Conservation (phyloP, 2,329 filamentous ascomycete genomes). For the Didymella pomorum region DNA sequence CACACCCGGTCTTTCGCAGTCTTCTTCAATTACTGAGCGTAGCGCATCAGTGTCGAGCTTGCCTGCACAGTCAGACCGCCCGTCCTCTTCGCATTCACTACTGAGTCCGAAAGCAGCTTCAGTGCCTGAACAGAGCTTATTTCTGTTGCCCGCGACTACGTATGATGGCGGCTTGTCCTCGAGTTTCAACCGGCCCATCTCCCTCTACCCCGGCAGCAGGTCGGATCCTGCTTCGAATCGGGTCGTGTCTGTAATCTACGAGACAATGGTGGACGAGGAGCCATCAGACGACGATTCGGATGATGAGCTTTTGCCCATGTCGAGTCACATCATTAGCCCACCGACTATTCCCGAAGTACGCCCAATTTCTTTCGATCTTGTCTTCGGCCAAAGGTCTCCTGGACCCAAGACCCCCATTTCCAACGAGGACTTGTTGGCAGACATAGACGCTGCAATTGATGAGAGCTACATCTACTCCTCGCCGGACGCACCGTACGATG, state of each 20-base stretch:
- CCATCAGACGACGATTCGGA: conserved; percentile 5
- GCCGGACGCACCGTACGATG: conserved; percentile 3
- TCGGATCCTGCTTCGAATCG: conserved; percentile 7
- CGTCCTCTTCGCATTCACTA: conserved; percentile 7
- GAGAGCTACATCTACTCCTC: conserved; percentile 33
- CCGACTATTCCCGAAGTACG: conserved; percentile 16
- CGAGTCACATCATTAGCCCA: neutral
- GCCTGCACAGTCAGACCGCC: conserved; percentile 15
- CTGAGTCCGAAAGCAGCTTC: conserved; percentile 16
- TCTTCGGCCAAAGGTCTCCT: conserved; percentile 26
- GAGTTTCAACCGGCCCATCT: conserved; percentile 18
- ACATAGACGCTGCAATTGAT: conserved; percentile 40
- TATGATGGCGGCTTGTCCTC: conserved; percentile 28
- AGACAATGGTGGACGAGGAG: conserved; percentile 7
- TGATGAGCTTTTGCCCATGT: neutral
- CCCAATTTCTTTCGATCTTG: conserved; percentile 26
- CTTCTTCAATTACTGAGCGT: conserved; percentile 26
- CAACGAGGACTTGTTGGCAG: conserved; percentile 29
- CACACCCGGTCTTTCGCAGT: conserved; percentile 33
- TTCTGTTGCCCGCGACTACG: conserved; percentile 34
- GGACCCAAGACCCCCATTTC: conserved; percentile 17
- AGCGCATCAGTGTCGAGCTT: conserved; percentile 22
- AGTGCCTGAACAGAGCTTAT: conserved; percentile 25
- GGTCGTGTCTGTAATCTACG: conserved; percentile 23
- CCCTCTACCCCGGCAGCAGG: conserved; percentile 5